Base-by-base conservation (phyloP, 148 eudicot species). In the Selenicereus undatus region DNA sequence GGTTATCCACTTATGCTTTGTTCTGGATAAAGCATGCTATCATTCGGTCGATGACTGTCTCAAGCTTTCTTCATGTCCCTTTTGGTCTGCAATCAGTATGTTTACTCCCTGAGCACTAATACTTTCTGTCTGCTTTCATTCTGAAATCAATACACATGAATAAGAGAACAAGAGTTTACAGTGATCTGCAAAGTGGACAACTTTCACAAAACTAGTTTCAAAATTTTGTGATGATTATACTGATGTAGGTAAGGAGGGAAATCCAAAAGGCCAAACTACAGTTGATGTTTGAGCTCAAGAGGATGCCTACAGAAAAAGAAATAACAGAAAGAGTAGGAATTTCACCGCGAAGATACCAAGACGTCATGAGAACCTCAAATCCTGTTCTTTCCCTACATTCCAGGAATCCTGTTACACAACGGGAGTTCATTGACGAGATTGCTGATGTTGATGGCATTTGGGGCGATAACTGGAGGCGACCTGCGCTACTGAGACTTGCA, bases 1-100 rank as follows among this genome's bases (percentile, higher is more conserved):
- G 89, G 24, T 89, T 93, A 78, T 96, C 99, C 32, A 94, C 99
- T 1, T 94, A 94, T 83, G 91, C 93, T 70, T 83, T 97, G 12
- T 97, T 97, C 75, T 97, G 98, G 98, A 94, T 97, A 76, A 86
- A 98, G 64, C 97, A 94, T 81, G 91, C 98, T 79, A 90, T 94
- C 81, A 86, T 89, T 65, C 94, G 98, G 76, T 94, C 94, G 0
- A 88, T 97, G 94, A 94, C 99, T 3, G 83, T 92, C 66, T 91
- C 99, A 77, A 92, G 94, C 90, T 92, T 97, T 75, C 89, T 88
- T 62, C 95, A 91, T 76, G 95, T 94, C 42, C 80, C 99, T 80
- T 94, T 92, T 84, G 98, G 99, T 88, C 95, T 97, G 72, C 97
- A 94, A 82, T 92, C 98, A 81, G 99, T 97, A 90, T 71, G 97